These are phyloP conservation scores for Bolboschoenus planiculmis DNA, from an alignment of 176 grass and related monocot species.

Conservation along the genomic window DNA sequence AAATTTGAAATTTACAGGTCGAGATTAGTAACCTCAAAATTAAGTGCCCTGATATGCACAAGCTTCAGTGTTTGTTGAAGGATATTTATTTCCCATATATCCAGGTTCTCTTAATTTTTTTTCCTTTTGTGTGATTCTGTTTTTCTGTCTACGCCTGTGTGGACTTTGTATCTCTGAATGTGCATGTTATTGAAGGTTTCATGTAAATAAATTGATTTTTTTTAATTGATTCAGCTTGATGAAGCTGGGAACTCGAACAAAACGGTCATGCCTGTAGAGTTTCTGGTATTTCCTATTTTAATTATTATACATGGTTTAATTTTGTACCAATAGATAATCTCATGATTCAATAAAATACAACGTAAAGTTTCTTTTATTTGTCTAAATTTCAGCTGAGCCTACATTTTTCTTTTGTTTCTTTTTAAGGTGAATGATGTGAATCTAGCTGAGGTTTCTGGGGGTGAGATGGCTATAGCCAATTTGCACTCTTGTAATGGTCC, in stretches of 20 bases:
- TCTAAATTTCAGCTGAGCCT: not conserved
- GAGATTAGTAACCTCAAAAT: slow-evolving; percentile 33
- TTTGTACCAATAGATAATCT: not conserved
- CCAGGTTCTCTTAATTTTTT: slow-evolving; percentile 30
- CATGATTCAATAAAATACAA: not conserved
- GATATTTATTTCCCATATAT: slow-evolving; percentile 63
- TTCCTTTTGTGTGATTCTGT: not conserved
- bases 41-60: slow-evolving; percentile 6
- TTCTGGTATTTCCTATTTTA: slow-evolving; percentile 17
- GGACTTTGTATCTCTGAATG: not conserved
- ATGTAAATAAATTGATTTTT: slow-evolving; percentile 24
- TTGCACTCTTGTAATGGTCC: slow-evolving; percentile 48
- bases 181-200: not conserved
- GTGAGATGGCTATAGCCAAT: slow-evolving; percentile 43
- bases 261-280: slow-evolving; percentile 37
- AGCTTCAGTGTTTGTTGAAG: slow-evolving; percentile 45
- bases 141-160: not conserved
- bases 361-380: not conserved
- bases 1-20: slow-evolving; percentile 30
- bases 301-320: not conserved
- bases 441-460: slow-evolving; percentile 43
- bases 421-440: slow-evolving; percentile 45
- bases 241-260: slow-evolving; percentile 19
- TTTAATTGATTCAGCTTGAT: slow-evolving; percentile 29
- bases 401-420: slow-evolving; percentile 5